Evolutionary conservation across 495 filamentous ascomycete species (phyloP).

Genomic region (Podospora sp.): DNA sequence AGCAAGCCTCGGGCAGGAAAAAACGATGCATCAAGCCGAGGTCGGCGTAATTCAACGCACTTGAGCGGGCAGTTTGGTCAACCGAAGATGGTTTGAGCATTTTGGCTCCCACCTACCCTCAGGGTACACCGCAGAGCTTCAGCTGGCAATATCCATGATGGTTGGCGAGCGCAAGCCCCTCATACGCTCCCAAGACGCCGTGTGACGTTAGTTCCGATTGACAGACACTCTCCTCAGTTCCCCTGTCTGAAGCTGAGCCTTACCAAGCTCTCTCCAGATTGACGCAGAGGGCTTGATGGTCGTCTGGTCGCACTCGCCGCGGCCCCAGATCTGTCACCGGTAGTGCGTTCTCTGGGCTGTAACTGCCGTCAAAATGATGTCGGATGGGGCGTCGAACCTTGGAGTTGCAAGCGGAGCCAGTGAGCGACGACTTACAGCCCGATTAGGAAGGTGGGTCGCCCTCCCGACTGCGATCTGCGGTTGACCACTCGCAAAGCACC

Average conservation of each 20-base stretch:
- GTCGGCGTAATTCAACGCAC: conserved; percentile 16
- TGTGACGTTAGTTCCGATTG: conserved; percentile 31
- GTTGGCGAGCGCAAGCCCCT: neutral
- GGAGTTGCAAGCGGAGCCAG: conserved; percentile 11
- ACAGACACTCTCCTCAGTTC: neutral
- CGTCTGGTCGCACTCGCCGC: conserved; percentile 2
- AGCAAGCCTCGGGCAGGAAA: neutral
- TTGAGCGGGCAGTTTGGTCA: neutral
- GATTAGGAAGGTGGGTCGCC: conserved; percentile 23
- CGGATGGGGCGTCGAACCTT: neutral
- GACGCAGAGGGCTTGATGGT: neutral
- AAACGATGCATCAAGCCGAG: conserved; percentile 21
- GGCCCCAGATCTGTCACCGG: conserved; percentile 16
- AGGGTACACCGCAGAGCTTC: conserved; percentile 3
- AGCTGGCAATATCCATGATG: conserved; percentile 14
- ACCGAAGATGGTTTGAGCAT: neutral
- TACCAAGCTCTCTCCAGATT: neutral
- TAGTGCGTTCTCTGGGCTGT: conserved; percentile 12
- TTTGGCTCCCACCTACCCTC: neutral
- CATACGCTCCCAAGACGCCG: conserved; percentile 17
- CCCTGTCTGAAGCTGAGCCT: neutral
- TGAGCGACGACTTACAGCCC: conserved; percentile 7
- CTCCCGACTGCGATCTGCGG: conserved; percentile 10
- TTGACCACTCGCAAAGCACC: conserved; percentile 14
- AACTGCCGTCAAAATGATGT: conserved; percentile 10